These are phyloP conservation scores for Pichia sp. DNA, from an alignment of 1,139 yeast genomes.

Conservation along the genomic window DNA sequence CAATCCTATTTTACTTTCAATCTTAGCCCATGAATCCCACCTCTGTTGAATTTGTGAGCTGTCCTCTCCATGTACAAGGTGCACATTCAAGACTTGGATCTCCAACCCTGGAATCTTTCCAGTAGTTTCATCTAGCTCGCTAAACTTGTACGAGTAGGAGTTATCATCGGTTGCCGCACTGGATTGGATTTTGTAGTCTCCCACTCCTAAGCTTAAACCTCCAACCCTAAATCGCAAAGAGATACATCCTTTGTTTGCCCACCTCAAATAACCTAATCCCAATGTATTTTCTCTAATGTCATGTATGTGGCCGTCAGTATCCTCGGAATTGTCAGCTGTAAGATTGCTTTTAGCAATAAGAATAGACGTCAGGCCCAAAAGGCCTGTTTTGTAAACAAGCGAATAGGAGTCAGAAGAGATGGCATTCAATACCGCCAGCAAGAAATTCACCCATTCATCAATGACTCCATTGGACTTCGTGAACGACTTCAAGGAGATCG, in stretches of 20 bases:
- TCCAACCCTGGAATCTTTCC: slow-evolving; percentile 39
- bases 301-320: slow-evolving; percentile 36
- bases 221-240: slow-evolving; percentile 35
- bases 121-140: slow-evolving; percentile 20
- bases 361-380: slow-evolving; percentile 46
- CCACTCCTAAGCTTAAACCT: slow-evolving; percentile 14
- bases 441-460: slow-evolving; percentile 34
- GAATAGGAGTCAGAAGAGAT: slow-evolving; percentile 28
- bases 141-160: slow-evolving; percentile 15
- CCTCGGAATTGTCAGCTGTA: slow-evolving; percentile 11
- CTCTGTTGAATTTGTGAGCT: slow-evolving; percentile 39
- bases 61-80: slow-evolving; percentile 68
- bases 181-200: background rate
- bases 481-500: slow-evolving; percentile 46
- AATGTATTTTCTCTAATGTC: slow-evolving; percentile 38
- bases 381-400: slow-evolving; percentile 39
- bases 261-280: slow-evolving; percentile 52
- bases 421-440: slow-evolving; percentile 29
- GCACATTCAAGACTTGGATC: slow-evolving; percentile 43
- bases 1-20: slow-evolving; percentile 46
- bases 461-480: slow-evolving; percentile 41
- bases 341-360: slow-evolving; percentile 31
- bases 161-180: background rate
- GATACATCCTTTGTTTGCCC: slow-evolving; percentile 61
- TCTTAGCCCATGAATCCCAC: slow-evolving; percentile 42